Conservation (phyloP, 2,329 filamentous ascomycete genomes). For the Trichoderma citrinoviride region DNA sequence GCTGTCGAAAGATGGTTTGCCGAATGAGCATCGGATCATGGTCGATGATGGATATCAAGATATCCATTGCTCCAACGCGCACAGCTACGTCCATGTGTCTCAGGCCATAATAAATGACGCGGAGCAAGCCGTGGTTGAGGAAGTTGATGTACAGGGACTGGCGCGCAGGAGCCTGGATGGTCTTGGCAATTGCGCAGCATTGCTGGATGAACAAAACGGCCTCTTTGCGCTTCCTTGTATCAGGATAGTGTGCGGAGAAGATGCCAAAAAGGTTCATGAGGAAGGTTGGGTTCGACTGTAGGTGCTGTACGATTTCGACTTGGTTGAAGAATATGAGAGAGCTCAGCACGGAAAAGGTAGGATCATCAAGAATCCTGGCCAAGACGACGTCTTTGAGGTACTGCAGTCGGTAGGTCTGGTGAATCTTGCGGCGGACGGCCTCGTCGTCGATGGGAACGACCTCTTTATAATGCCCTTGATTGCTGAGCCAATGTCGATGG, state of each 20-base stretch:
- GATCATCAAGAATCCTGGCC: conserved; percentile 92
- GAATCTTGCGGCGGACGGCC: conserved; percentile 82
- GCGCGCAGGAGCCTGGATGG: conserved; percentile 78
- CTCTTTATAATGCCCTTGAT: conserved; percentile 90
- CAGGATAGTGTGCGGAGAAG: conserved; percentile 64
- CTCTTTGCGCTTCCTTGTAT: conserved; percentile 79
- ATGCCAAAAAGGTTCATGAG: conserved; percentile 84
- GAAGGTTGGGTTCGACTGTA: conserved; percentile 78
- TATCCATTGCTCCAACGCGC: conserved; percentile 88
- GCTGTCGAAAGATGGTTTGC: conserved; percentile 86
- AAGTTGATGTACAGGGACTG: conserved; percentile 87
- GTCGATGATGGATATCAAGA: conserved; percentile 90
- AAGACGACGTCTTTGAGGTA: conserved; percentile 99
- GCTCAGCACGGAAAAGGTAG: conserved; percentile 95
- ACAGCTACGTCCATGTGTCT: conserved; percentile 80
- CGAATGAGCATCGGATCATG: conserved; percentile 95
- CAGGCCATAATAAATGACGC: conserved; percentile 88
- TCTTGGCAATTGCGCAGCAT: conserved; percentile 92
- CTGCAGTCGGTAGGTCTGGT: conserved; percentile 91
- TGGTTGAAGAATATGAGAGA: conserved; percentile 99
- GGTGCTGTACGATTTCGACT: conserved; percentile 92
- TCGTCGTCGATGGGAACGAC: conserved; percentile 89
- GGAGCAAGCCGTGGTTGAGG: conserved; percentile 79
- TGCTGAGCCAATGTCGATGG: conserved; percentile 87
- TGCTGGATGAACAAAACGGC: conserved; percentile 96